Base-by-base conservation (phyloP, 78 protist genomes). In the Dictyostelium intermedium region DNA sequence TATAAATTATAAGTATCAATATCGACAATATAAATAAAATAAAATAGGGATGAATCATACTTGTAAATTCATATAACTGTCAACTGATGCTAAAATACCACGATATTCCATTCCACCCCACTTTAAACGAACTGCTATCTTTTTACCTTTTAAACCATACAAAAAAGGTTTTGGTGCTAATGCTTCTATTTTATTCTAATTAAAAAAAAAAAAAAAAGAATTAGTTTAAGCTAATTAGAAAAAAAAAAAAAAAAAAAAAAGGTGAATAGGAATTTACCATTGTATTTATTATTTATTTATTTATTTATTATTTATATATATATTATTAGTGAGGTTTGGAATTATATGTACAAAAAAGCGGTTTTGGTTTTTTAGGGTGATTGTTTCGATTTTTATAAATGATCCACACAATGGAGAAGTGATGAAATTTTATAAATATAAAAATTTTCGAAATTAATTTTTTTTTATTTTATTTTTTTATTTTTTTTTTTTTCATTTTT, bases 21-120 rank as follows among this genome's bases (percentile, higher is more conserved):
- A n/a, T n/a, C n/a, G n/a, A n/a, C n/a, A n/a, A n/a, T n/a, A n/a
- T n/a, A 56, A 20, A 56, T 1, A 20, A 3, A 56, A 56, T 18
- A 20, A 50, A 50, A 13, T 20, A 66, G 11, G 35, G 5, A 1
- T 20, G 16, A 27, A 14, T 39, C 72, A 66, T 80, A 92, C 96
- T n/a, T 82, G 91, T 61, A 92, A 50, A 41, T 92, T 92, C 96
- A 92, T 92, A 86, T 92, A 92, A 37, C 82, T 92, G 41, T 92
- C 96, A 23, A 92, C 86, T 37, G 96, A 92, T 37, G 92, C 91
- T 60, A 92, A 85, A 35, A 86, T 86, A 43, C 96, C 96, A 23
- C 91, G 41, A 73, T 92, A 92, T 63, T 92, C 96, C 96, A 92
- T 92, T 16, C 92, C 91, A n/a, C 94, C 93, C 96, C 96, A 92